Percentiles rank a stretch among this genome's conserved stretches.
Conservation (phyloP, 164 flowering plant species). For the Vitis labrusca region DNA sequence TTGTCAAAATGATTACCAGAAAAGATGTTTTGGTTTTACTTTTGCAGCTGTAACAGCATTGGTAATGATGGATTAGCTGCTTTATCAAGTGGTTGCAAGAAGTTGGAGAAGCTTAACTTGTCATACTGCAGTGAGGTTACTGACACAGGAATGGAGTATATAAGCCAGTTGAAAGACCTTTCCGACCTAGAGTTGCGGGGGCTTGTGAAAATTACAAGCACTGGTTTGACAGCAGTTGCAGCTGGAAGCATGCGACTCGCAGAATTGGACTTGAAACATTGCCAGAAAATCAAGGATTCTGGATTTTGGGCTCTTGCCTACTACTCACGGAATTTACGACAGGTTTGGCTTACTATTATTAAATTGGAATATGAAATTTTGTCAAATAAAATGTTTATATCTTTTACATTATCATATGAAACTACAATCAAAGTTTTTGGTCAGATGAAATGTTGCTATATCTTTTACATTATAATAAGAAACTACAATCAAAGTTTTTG, state of each 20-base stretch:
- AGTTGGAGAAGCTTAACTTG: slow-evolving; percentile 53
- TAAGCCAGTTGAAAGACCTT: slow-evolving; percentile 51
- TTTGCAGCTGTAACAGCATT: slow-evolving; percentile 55
- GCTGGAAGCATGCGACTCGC: slow-evolving; percentile 56
- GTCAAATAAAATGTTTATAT: too few species aligned
- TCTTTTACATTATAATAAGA: too few species aligned
- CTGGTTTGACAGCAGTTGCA: slow-evolving; percentile 55
- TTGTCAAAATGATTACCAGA: neutral
- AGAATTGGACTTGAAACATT: slow-evolving; percentile 63
- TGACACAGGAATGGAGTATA: slow-evolving; percentile 48
- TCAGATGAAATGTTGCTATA: too few species aligned
- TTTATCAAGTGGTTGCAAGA: slow-evolving; percentile 62
- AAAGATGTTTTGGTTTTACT: neutral
- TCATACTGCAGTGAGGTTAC: slow-evolving; percentile 59
- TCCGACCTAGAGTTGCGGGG: slow-evolving; percentile 60
- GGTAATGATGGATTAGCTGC: slow-evolving; percentile 66
- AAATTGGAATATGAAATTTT: neutral
- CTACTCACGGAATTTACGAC: slow-evolving; percentile 53
- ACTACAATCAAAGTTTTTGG: too few species aligned
- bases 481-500: too few species aligned
- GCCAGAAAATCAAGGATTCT: slow-evolving; percentile 48
- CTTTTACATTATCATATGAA: too few species aligned
- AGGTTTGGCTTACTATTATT: slow-evolving; percentile 37
- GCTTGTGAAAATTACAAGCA: slow-evolving; percentile 43
- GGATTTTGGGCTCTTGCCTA: slow-evolving; percentile 66